These are phyloP conservation scores for Margaritispora aquatica DNA, from an alignment of 495 filamentous ascomycete genomes.

Conservation along the genomic window DNA sequence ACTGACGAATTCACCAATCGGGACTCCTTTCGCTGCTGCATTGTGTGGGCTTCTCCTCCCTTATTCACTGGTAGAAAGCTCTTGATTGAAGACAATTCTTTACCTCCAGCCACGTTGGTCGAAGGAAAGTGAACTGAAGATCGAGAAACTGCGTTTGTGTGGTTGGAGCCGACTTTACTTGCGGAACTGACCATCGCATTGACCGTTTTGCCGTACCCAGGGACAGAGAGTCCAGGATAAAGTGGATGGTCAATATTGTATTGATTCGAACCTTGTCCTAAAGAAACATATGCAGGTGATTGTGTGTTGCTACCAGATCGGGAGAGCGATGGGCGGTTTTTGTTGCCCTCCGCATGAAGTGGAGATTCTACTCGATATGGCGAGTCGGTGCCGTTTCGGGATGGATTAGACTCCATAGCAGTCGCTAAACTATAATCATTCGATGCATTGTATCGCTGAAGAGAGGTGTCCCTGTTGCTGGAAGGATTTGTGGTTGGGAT, in stretches of 20 bases:
- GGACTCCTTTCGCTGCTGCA: neutral
- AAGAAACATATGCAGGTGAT: neutral
- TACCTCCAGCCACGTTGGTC: neutral
- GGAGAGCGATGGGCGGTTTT: neutral
- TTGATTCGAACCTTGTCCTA: neutral
- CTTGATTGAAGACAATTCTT: conserved; percentile 12
- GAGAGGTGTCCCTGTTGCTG: neutral
- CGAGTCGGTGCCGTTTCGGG: conserved; percentile 13
- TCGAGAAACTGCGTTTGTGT: neutral
- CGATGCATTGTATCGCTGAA: neutral
- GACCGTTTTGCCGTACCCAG: neutral
- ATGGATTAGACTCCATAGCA: neutral
- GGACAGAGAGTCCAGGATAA: neutral
- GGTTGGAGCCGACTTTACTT: neutral
- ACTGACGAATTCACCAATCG: neutral
- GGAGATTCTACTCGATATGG: conserved; percentile 17
- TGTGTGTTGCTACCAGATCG: neutral
- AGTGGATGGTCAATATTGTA: neutral
- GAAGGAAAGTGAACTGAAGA: neutral
- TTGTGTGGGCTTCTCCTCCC: neutral
- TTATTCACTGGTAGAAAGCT: conserved; percentile 19
- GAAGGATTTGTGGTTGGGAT: neutral
- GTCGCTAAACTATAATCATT: neutral
- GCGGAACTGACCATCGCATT: neutral
- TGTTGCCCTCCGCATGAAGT: neutral